Percentiles rank a stretch among this genome's conserved stretches.
These are phyloP conservation scores for Limnomonas spitsbergensis DNA, from an alignment of 139 green algal genomes.

Conservation along the genomic window DNA sequence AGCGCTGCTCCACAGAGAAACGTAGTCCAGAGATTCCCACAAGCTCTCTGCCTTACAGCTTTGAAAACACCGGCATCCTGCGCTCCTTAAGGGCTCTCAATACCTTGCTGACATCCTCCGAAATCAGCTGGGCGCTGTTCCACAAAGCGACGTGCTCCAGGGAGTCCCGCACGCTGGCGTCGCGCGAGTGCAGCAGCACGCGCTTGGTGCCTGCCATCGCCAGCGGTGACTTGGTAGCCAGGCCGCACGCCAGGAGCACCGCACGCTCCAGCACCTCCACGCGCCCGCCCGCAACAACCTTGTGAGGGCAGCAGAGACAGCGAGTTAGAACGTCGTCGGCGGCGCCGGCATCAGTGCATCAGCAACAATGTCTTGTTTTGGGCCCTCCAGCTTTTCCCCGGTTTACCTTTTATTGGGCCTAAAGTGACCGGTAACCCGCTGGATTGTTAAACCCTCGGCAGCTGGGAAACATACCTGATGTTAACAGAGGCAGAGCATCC, in stretches of 20 bases:
- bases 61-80: constrained; percentile 4
- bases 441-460: too few species aligned
- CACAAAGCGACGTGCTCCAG: constrained; percentile 40
- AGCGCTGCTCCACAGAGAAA: too few species aligned
- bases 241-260: constrained; percentile 31
- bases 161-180: constrained; percentile 14
- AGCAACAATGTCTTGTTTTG: too few species aligned
- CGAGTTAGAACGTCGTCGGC: too few species aligned
- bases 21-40: too few species aligned
- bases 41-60: too few species aligned
- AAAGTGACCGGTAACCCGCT: too few species aligned
- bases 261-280: constrained; percentile 37
- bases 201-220: constrained; percentile 78
- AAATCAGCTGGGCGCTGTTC: constrained; percentile 34
- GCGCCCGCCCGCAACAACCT: constrained; percentile 22
- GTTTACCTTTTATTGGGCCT: too few species aligned
- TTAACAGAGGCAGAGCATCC: too few species aligned
- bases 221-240: constrained; percentile 66
- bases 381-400: too few species aligned
- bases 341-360: too few species aligned
- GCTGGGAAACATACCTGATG: too few species aligned
- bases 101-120: not conserved
- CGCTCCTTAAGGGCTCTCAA: not conserved
- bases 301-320: not conserved
- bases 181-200: constrained; percentile 56